Evolutionary conservation across 495 filamentous ascomycete species (phyloP), one percentile per base, ranked within the genome.

Genomic region (Hypoxylon subgilvum): DNA sequence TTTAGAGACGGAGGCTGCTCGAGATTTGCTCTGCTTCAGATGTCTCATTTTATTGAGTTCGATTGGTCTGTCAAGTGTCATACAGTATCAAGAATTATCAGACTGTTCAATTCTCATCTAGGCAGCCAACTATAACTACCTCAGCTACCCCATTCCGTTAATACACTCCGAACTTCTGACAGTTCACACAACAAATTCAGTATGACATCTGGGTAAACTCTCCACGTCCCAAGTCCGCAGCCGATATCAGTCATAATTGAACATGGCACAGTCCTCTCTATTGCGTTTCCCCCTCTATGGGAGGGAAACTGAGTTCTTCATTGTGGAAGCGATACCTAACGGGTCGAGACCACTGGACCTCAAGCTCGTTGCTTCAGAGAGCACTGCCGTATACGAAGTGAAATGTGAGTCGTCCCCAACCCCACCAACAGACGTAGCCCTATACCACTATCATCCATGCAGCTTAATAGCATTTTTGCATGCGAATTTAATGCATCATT

Each of bases 291-390:
- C 65, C 18, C 46, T 70, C 28, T 68, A 51, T 25, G 65, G 61
- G 18, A 57, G 40, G 43, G 61, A 63, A 38, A 41, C 51, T 19
- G 67, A 50, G 8, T 70, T 52, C 10, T 65, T 70, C 30, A 21
- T 70, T 16, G 28, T 70, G 12, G 54, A 57, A 14, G 55, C 52
- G 12, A 54, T 55, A 4, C 53, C 67, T 1, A 63, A 70, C 25
- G 67, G 67, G 39, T 58, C 64, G 3, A 50, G 65, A 25, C 53
- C 65, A n/a, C 23, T 70, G 9, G 67, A 70, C 27, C 47, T 70
- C 21, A 70, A 65, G 36, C 46, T 70, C 8, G 27, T 63, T 30
- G 67, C 61, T 10, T 70, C 67, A 1, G 67, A 70, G 41, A 61
- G 67, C 23, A 70, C 67, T 14, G 67, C 65, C 17, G 67, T 68